Evolutionary conservation across 192 early-diverging fungal genomes (phyloP).

Genomic region (Linnemannia hyalina): DNA sequence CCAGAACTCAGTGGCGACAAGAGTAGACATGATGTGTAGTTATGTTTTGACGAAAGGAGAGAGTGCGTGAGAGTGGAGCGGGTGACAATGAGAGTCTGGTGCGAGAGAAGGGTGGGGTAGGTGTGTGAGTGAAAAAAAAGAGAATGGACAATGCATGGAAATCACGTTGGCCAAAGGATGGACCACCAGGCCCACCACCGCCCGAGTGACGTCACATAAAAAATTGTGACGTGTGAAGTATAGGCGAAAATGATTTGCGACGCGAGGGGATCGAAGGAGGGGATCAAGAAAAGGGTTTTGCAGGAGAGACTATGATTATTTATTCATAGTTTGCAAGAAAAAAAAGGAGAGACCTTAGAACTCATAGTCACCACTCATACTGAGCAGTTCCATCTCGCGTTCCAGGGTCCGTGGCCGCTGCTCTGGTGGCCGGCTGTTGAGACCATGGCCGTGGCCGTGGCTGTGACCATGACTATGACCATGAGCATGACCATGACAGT

Average conservation of each 20-base stretch:
- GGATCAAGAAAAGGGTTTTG: neutral
- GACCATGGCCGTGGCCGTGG: neutral
- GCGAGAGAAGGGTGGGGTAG: neutral
- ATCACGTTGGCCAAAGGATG: neutral
- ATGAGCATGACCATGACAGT: neutral
- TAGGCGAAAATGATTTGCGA: neutral
- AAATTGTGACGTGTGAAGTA: neutral
- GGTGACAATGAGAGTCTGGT: neutral
- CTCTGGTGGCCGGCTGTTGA: slow-evolving; percentile 1
- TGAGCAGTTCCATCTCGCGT: slow-evolving; percentile 38
- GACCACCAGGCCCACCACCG: neutral
- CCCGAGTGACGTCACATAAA: neutral
- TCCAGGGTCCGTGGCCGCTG: slow-evolving; percentile 29
- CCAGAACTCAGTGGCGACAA: slow-evolving; percentile 51
- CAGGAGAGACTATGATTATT: too few relatives aligned
- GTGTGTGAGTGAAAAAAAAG: neutral
- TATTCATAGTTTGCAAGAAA: neutral
- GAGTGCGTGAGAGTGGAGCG: neutral
- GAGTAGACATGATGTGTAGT: slow-evolving; percentile 27
- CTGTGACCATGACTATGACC: neutral
- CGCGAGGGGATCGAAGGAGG: neutral
- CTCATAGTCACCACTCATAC: slow-evolving; percentile 49
- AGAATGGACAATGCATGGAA: neutral
- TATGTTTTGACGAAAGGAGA: neutral
- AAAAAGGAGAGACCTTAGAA: neutral